These are phyloP conservation scores for Colletotrichum sojae DNA, from an alignment of 2,329 filamentous ascomycete genomes.

Conservation along the genomic window DNA sequence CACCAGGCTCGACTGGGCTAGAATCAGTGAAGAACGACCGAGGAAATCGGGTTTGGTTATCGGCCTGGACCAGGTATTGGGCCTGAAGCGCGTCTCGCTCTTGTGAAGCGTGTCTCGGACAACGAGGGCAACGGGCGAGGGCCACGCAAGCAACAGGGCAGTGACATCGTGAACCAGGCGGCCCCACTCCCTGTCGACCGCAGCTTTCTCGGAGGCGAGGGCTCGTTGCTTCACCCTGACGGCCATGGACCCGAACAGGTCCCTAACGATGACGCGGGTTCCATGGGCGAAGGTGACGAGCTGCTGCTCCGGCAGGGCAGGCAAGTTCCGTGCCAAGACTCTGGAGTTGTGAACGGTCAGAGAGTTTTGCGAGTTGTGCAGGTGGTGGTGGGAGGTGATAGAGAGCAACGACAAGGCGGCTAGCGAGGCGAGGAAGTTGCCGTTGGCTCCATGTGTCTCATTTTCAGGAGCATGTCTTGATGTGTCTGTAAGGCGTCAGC, in stretches of 20 bases:
- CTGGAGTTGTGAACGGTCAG: slow-evolving; percentile 80
- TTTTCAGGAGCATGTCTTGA: slow-evolving; percentile 74
- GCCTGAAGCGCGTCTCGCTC: slow-evolving; percentile 56
- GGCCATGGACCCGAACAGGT: slow-evolving; percentile 92
- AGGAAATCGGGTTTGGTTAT: not conserved
- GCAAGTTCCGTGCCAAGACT: slow-evolving; percentile 73
- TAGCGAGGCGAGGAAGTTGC: slow-evolving; percentile 83
- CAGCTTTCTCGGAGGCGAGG: slow-evolving; percentile 63
- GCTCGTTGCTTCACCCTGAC: slow-evolving; percentile 88
- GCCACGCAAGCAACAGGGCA: slow-evolving; percentile 80
- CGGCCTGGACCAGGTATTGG: not conserved
- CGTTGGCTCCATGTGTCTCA: slow-evolving; percentile 75
- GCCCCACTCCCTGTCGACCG: slow-evolving; percentile 76
- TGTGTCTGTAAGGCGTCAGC: slow-evolving; percentile 71
- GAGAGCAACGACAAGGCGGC: slow-evolving; percentile 82
- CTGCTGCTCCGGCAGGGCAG: slow-evolving; percentile 71
- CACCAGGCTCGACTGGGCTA: slow-evolving; percentile 77
- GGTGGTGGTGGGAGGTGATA: slow-evolving; percentile 79
- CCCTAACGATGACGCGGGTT: slow-evolving; percentile 81
- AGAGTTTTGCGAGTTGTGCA: slow-evolving; percentile 73
- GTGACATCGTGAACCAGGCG: slow-evolving; percentile 71
- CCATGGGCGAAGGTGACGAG: slow-evolving; percentile 74
- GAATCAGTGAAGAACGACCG: slow-evolving; percentile 55
- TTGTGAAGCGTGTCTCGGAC: slow-evolving; percentile 65
- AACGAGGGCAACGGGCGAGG: slow-evolving; percentile 67